These are phyloP conservation scores for Mucor circinelloides DNA, from an alignment of 371 early-diverging fungal genomes.

Conservation along the genomic window DNA sequence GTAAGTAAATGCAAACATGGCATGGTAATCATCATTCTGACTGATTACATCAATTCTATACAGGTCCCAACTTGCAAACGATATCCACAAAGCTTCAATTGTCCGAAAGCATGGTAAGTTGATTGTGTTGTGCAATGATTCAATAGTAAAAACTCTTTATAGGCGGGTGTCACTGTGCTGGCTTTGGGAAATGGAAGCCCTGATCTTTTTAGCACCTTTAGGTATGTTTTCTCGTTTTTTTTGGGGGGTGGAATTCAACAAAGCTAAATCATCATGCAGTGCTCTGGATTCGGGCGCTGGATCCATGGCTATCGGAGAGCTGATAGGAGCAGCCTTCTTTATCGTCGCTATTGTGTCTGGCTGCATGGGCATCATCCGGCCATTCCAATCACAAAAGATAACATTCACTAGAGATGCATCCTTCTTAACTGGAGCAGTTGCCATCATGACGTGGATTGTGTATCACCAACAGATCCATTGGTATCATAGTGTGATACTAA, in stretches of 20 bases:
- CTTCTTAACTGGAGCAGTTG: constrained; percentile 69
- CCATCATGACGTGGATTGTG: constrained; percentile 62
- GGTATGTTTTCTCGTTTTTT: constrained; percentile 24
- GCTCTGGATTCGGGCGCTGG: constrained; percentile 75
- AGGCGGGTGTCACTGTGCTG: constrained; percentile 85
- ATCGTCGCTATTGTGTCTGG: constrained; percentile 76
- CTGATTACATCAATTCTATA: background rate
- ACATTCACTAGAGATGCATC: constrained; percentile 74
- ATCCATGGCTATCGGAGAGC: constrained; percentile 79
- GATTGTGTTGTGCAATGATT: background rate
- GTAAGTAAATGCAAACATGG: constrained; percentile 30
- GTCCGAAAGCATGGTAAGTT: constrained; percentile 67
- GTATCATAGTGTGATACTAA: constrained; percentile 59
- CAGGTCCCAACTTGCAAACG: constrained; percentile 68
- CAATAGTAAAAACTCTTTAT: background rate
- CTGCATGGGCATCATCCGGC: constrained; percentile 69
- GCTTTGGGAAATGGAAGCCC: constrained; percentile 89
- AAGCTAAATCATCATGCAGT: constrained; percentile 25
- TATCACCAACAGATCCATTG: constrained; percentile 65
- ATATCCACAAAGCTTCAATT: constrained; percentile 63
- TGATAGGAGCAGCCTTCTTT: constrained; percentile 81
- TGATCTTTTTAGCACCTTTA: constrained; percentile 79
- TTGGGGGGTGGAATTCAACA: background rate
- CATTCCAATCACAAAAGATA: constrained; percentile 64
- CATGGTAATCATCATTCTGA: background rate